Percentiles rank a stretch among this genome's conserved stretches.
phyloP scores from a whole-genome alignment of 306 rosid genomes.

The Trichosanthes truncata region DNA sequence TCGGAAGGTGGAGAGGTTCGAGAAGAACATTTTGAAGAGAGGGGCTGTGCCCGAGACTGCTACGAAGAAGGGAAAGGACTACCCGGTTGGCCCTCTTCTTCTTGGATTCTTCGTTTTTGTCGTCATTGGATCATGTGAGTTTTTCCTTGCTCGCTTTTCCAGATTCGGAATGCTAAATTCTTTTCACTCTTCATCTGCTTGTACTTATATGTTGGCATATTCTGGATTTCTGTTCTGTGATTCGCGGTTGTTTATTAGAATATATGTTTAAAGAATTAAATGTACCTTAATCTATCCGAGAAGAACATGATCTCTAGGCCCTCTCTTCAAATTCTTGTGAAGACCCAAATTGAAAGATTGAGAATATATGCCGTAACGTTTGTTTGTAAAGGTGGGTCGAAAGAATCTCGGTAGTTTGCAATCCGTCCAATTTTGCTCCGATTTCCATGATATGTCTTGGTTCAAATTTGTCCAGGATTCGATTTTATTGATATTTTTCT shows the following conservation, averaged over 20 bases:
- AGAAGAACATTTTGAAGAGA: conserved; percentile 87
- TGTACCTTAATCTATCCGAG: not conserved
- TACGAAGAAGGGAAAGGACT: conserved; percentile 81
- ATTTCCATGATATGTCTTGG: not conserved
- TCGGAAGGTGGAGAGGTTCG: conserved; percentile 88
- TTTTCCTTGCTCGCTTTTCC: not conserved
- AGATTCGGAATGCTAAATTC: not conserved
- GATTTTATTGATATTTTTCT: not conserved
- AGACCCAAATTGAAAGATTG: not conserved
- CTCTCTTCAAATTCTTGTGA: not conserved
- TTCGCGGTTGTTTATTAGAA: not conserved
- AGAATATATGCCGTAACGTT: not conserved
- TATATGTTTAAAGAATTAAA: not conserved
- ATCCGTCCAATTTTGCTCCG: not conserved
- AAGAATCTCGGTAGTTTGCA: not conserved
- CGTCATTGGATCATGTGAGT: conserved; percentile 93
- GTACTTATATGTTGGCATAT: not conserved
- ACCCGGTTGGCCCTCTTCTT: conserved; percentile 82
- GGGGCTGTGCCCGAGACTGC: conserved; percentile 83
- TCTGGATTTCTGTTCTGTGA: not conserved
- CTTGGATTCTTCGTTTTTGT: conserved; percentile 96
- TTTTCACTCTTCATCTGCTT: not conserved
- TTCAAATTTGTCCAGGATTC: not conserved
- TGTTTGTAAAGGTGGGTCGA: not conserved
- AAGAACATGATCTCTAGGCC: not conserved